Evolutionary conservation across 2,329 filamentous ascomycete genomes (phyloP), one percentile per base, ranked within the genome.

Genomic region (Colletotrichum cuscutae): DNA sequence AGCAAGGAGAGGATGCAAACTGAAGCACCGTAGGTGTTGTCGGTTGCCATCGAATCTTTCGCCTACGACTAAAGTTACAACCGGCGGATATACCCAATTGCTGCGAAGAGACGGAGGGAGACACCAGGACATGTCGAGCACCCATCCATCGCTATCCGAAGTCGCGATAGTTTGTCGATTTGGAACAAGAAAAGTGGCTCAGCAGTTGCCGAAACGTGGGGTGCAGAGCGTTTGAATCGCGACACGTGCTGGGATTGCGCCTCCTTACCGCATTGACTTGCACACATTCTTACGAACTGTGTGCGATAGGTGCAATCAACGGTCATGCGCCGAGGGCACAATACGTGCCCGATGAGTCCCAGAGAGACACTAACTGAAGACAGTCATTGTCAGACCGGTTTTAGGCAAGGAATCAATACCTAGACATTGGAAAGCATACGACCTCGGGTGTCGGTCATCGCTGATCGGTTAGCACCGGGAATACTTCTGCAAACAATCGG

Each of bases 31-130:
- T 28, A 13, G 59, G 46, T 70, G 46, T 56, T 49, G 13, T 32
- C 42, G n/a, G 35, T 32, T 19, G 30, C 24, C 9, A 65, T 49
- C 32, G 65, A 65, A 28, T 56, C 54, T 70, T 52, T 70, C 66
- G 35, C 60, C 58, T 64, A 37, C 59, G 32, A 60, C 9, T 19
- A 12, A 30, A 9, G 13, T 30, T 46, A 19, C 37, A 37, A 32
- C 52, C 22, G 32, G 19, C 11, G 52, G 49, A 46, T 46, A 24
- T 35, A 32, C 56, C 9, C 37, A 35, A 49, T 24, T 57, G 12
- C 26, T n/a, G 30, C 15, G 59, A 28, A 59, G 37, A 37, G 24
- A 13, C 5, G 24, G 35, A 30, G 24, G 2, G n/a, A 24, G n/a
- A 37, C 42, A 62, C 46, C n/a, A 12, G 53, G 6, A 59, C 26